Evolutionary conservation across 306 rosid species (phyloP).

Genomic region (Sindora glabra): DNA sequence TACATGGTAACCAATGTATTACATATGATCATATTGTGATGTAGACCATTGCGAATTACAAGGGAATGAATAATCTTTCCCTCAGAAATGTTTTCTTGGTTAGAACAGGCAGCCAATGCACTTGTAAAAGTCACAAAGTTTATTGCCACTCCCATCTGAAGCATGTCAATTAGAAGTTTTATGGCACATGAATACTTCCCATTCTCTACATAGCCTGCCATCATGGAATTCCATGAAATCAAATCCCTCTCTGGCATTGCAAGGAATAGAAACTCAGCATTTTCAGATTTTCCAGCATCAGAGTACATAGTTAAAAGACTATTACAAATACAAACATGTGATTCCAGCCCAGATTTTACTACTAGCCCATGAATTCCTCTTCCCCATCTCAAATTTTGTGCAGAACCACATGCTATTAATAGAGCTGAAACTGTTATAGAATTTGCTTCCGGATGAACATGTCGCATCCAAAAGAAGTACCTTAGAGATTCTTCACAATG

Average conservation of each 20-base stretch:
- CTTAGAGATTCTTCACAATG: slow-evolving; percentile 49
- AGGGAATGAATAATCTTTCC: slow-evolving; percentile 68
- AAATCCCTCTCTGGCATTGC: slow-evolving; percentile 71
- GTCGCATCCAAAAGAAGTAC: slow-evolving; percentile 51
- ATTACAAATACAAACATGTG: slow-evolving; percentile 61
- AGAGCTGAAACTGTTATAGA: slow-evolving; percentile 55
- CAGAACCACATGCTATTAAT: slow-evolving; percentile 53
- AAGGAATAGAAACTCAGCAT: slow-evolving; percentile 56
- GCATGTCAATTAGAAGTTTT: slow-evolving; percentile 50
- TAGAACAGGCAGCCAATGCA: slow-evolving; percentile 69
- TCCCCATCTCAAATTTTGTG: slow-evolving; percentile 66
- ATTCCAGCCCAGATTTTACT: slow-evolving; percentile 59
- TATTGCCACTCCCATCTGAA: slow-evolving; percentile 25
- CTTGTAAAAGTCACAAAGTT: slow-evolving; percentile 63
- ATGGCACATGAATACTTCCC: slow-evolving; percentile 38
- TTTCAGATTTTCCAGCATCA: slow-evolving; percentile 46
- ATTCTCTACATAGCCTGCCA: slow-evolving; percentile 65
- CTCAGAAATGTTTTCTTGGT: slow-evolving; percentile 30
- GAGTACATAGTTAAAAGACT: slow-evolving; percentile 82
- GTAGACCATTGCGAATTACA: slow-evolving; percentile 40
- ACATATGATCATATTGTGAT: slow-evolving; percentile 47
- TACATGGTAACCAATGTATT: slow-evolving; percentile 78
- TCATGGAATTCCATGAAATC: slow-evolving; percentile 91
- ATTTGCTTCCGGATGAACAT: slow-evolving; percentile 32
- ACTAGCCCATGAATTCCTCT: slow-evolving; percentile 61